These are phyloP conservation scores for Monosporascus ibericus DNA, from an alignment of 2,329 filamentous ascomycete species.

Conservation along the genomic window DNA sequence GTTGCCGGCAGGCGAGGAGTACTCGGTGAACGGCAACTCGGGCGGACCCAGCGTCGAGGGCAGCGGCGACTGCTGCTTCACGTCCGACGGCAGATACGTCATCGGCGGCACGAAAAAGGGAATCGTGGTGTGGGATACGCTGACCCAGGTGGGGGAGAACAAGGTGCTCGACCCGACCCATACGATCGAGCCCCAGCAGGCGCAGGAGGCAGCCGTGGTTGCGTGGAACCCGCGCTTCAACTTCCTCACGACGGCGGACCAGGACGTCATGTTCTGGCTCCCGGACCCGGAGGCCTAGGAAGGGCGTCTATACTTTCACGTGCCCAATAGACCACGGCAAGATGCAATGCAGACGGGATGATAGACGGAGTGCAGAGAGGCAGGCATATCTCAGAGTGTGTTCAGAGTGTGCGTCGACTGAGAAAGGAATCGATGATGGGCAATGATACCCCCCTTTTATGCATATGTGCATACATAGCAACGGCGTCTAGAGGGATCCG, in stretches of 20 bases:
- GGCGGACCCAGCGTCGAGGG: conserved; percentile 47
- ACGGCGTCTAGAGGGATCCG: neutral
- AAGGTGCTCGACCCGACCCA: conserved; percentile 57
- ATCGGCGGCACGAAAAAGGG: conserved; percentile 72
- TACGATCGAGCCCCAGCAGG: conserved; percentile 51
- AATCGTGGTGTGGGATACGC: conserved; percentile 80
- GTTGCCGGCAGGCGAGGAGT: conserved; percentile 46
- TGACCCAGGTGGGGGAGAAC: conserved; percentile 48
- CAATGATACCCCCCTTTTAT: neutral
- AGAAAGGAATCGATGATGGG: neutral
- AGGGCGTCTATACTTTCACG: neutral
- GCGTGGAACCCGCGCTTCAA: conserved; percentile 91
- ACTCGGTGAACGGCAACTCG: conserved; percentile 27
- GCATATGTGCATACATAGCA: neutral
- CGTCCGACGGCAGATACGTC: conserved; percentile 83
- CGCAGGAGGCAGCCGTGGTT: conserved; percentile 65
- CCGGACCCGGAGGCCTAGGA: conserved; percentile 56
- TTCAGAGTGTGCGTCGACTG: neutral
- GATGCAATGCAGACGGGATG: no score
- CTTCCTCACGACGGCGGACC: conserved; percentile 83
- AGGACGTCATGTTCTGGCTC: conserved; percentile 74
- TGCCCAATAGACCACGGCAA: no score
- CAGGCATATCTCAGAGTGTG: neutral
- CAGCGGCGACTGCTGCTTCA: conserved; percentile 79
- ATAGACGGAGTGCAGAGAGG: no score